These are phyloP conservation scores for Raphidocelis subcapitata DNA, from an alignment of 139 green algal genomes.

Conservation along the genomic window DNA sequence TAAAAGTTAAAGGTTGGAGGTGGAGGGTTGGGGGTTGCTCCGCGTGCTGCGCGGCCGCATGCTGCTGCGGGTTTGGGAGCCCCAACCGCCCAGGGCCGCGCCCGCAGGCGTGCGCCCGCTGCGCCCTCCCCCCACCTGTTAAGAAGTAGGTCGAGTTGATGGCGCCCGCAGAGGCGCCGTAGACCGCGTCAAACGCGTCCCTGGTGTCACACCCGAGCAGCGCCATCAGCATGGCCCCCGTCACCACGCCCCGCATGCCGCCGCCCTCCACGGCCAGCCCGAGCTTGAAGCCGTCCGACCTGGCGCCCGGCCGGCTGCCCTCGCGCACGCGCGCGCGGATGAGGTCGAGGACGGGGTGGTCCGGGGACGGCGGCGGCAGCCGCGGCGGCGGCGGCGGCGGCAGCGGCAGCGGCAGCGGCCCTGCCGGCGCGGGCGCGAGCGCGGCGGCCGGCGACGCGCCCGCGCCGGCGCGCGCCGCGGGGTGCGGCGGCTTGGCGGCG, in stretches of 20 bases:
- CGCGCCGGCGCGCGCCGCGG: too few species aligned
- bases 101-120: too few species aligned
- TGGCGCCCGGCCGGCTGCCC: conserved; percentile 44
- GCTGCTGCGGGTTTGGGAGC: too few species aligned
- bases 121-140: conserved; percentile 18
- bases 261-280: conserved; percentile 90
- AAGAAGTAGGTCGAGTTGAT: conserved; percentile 92
- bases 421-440: too few species aligned
- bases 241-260: conserved; percentile 79
- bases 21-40: too few species aligned
- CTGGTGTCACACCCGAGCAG: conserved; percentile 63
- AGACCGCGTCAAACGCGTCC: conserved; percentile 83
- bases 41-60: too few species aligned
- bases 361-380: neutral
- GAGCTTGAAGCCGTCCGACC: conserved; percentile 68
- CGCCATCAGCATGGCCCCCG: conserved; percentile 62
- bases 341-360: conserved; percentile 67
- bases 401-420: too few species aligned
- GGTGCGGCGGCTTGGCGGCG: neutral
- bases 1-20: too few species aligned
- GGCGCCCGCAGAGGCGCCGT: conserved; percentile 79
- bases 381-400: neutral
- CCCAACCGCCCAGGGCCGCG: too few species aligned
- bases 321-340: conserved; percentile 38
- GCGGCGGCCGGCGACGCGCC: too few species aligned